Percentiles rank a stretch among this genome's conserved stretches.
Evolutionary conservation across 2,329 filamentous ascomycete genomes (phyloP).

Genomic region (Botrytis aclada): DNA sequence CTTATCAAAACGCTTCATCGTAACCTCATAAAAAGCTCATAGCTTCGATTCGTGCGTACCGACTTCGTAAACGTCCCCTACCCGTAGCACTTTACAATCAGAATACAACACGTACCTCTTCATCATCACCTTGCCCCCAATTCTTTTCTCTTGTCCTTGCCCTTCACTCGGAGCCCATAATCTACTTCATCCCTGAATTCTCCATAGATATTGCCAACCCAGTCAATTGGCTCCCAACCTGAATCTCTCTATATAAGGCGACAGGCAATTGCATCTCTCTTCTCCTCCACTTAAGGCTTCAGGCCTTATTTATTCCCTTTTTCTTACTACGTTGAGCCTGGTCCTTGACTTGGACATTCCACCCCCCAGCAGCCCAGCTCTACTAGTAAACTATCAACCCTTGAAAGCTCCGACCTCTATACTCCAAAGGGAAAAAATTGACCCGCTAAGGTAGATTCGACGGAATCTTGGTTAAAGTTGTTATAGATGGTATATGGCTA

Average conservation of each 20-base stretch:
- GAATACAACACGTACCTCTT: not conserved
- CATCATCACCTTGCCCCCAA: not conserved
- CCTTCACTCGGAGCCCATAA: not conserved
- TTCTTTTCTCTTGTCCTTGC: not conserved
- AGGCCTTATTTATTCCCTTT: not conserved
- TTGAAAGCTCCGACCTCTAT: conserved; percentile 14
- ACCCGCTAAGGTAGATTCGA: conserved; percentile 17
- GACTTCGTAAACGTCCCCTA: not conserved
- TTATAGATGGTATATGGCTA: conserved; percentile 24
- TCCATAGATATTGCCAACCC: not conserved
- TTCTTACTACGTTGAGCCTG: not conserved
- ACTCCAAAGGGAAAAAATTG: conserved; percentile 12
- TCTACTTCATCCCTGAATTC: not conserved
- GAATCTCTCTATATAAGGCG: not conserved
- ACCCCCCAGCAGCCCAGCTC: not conserved
- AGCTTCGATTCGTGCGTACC: no score
- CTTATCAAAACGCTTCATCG: not conserved
- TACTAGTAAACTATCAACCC: conserved; percentile 9
- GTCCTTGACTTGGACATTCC: conserved; percentile 6
- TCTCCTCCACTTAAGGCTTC: conserved; percentile 1
- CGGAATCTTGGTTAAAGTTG: conserved; percentile 17
- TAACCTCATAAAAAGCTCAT: not conserved
- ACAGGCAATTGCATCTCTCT: not conserved
- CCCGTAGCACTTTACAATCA: not conserved
- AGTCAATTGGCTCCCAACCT: not conserved